phyloP scores from a whole-genome alignment of 1,284 basidiomycete species.

The Marasmius sp. region DNA sequence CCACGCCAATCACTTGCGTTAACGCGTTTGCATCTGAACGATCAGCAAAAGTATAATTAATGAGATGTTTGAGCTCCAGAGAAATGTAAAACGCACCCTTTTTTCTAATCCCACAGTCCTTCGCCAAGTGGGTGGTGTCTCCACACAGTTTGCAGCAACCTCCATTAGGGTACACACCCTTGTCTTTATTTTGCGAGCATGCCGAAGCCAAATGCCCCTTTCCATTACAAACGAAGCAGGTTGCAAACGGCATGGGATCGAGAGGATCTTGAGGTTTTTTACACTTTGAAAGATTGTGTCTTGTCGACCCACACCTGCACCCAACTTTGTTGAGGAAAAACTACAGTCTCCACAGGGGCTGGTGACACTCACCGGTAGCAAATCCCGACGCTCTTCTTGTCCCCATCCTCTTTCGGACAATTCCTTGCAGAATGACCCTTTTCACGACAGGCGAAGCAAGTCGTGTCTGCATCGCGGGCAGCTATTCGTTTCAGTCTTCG shows the following conservation, averaged over 20 bases:
- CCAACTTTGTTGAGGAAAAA: neutral
- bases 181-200: slow-evolving; percentile 80
- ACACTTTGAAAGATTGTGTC: slow-evolving; percentile 80
- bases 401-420: slow-evolving; percentile 58
- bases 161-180: slow-evolving; percentile 89
- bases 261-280: slow-evolving; percentile 61
- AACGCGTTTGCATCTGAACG: slow-evolving; percentile 30
- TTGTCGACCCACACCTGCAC: slow-evolving; percentile 78
- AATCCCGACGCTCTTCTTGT: slow-evolving; percentile 54
- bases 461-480: slow-evolving; percentile 59
- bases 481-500: slow-evolving; percentile 69
- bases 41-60: slow-evolving; percentile 25
- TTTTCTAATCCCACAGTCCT: slow-evolving; percentile 72
- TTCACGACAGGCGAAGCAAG: slow-evolving; percentile 87
- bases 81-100: slow-evolving; percentile 40
- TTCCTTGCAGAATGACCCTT: slow-evolving; percentile 84
- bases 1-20: slow-evolving; percentile 48
- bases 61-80: slow-evolving; percentile 7
- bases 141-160: slow-evolving; percentile 89
- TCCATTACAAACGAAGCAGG: slow-evolving; percentile 86
- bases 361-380: slow-evolving; percentile 72
- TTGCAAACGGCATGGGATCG: slow-evolving; percentile 83
- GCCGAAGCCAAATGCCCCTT: slow-evolving; percentile 81
- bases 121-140: slow-evolving; percentile 83
- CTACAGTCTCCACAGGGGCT: neutral